These are phyloP conservation scores for Nigrograna mackinnonii DNA, from an alignment of 2,329 filamentous ascomycete species.

Conservation along the genomic window DNA sequence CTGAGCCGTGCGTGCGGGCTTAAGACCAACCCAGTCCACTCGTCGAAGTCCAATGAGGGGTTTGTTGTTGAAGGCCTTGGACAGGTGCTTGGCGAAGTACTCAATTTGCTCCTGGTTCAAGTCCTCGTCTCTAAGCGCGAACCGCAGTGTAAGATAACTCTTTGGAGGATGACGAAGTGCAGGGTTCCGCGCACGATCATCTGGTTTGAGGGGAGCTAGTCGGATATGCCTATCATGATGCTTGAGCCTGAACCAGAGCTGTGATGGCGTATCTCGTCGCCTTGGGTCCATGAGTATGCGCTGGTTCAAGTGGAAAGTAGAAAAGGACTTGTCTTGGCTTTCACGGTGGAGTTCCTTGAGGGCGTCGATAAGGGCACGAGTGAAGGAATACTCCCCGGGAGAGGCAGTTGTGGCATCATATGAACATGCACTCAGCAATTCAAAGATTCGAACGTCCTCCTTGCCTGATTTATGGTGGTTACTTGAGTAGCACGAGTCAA, in stretches of 20 bases:
- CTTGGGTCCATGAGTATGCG: conserved; percentile 26
- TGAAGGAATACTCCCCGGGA: conserved; percentile 36
- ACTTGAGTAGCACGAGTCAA: conserved; percentile 44
- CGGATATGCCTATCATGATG: conserved; percentile 33
- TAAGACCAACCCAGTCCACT: conserved; percentile 36
- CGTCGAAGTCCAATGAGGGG: conserved; percentile 24
- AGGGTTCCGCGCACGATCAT: conserved; percentile 9
- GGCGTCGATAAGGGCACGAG: conserved; percentile 36
- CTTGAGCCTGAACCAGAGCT: conserved; percentile 25
- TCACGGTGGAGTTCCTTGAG: conserved; percentile 23
- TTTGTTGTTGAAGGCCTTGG: conserved; percentile 32
- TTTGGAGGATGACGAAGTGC: conserved; percentile 16
- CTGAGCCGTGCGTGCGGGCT: conserved; percentile 23
- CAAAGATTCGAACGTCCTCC: conserved; percentile 29
- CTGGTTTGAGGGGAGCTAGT: conserved; percentile 27
- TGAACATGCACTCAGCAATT: conserved; percentile 34
- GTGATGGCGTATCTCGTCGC: conserved; percentile 30
- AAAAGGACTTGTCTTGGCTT: conserved; percentile 27
- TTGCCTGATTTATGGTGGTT: conserved; percentile 33
- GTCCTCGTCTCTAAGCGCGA: conserved; percentile 26
- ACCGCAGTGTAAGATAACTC: conserved; percentile 34
- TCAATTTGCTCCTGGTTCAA: conserved; percentile 35
- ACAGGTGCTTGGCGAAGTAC: conserved; percentile 25
- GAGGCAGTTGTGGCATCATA: conserved; percentile 28
- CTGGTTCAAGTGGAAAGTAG: conserved; percentile 30